Base-by-base conservation (phyloP, 345 rosid species). In the Bruguiera sexangula region DNA sequence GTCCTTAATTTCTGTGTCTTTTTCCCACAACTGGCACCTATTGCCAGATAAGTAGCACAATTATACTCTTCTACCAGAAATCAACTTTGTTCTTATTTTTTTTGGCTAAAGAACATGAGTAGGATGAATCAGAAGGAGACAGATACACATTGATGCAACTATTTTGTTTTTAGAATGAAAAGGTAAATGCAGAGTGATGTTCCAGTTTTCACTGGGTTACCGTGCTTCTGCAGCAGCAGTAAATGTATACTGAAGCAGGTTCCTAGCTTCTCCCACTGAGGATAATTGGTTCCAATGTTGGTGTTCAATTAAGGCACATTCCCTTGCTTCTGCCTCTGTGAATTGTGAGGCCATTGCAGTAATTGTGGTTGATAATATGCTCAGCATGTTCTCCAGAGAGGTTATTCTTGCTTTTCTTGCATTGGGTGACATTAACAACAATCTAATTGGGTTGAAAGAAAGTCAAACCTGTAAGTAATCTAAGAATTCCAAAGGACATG, bases 1-100 rank as follows among this genome's bases (percentile, higher is more conserved):
- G 29, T 67, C 59, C 68, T 74, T 74, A 32, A 74, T 68, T 58
- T 74, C 77, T 68, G 53, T 62, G 46, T 67, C 71, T 56, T 62
- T 74, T 55, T 74, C 77, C 77, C 71, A 74, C 52, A 74, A 20
- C 31, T 36, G 77, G 67, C 72, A 74, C 67, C 77, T 74, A 57
- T 66, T n/a, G 11, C 31, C 37, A 26, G 57, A 27, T n/a, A 18
- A 55, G 29, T 15, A 31, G 6, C n/a, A 16, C 34, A 22, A 16
- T 70, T 34, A 46, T n/a, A 15, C n/a, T 22, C 19, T 29, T 20
- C 43, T 36, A 22, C 50, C 7, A 66, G 15, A 30, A 27, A 43
- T 53, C 56, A 53, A 32, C 6, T 32, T 24, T 24, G 24, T 24
- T 24, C 24, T 24, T 24, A 1, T 24, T 24, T 24, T 24, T 24